A percentile compares a stretch with the other conserved stretches of the same genome.
Conservation (phyloP, 306 rosid genomes). For the Gastrolobium villosum region DNA sequence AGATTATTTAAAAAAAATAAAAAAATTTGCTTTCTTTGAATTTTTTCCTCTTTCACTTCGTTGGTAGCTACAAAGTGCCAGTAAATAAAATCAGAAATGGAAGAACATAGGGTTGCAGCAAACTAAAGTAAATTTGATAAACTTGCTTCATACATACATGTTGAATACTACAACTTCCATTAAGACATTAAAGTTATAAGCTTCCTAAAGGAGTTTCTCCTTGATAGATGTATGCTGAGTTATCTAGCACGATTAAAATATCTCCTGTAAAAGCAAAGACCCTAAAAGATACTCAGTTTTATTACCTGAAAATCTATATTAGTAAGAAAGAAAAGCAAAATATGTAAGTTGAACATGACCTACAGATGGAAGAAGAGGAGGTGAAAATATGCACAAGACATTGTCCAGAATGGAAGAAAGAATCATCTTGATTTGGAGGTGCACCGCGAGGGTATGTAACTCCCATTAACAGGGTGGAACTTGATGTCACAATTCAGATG, state of each 20-base stretch:
- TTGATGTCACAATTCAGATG: slow-evolving; percentile 68
- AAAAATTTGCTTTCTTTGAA: not conserved
- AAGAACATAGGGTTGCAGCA: slow-evolving; percentile 8
- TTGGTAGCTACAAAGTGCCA: not conserved
- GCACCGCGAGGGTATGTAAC: slow-evolving; percentile 63
- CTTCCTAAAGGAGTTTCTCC: not conserved
- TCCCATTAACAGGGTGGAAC: slow-evolving; percentile 70
- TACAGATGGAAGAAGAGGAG: slow-evolving; percentile 11
- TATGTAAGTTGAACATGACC: not conserved
- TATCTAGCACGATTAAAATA: slow-evolving; percentile 17
- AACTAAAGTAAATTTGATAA: not conserved
- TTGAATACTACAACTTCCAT: not conserved
- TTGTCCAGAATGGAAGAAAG: slow-evolving; percentile 24
- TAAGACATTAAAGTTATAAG: not conserved
- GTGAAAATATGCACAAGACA: not conserved
- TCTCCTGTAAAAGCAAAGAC: slow-evolving; percentile 10
- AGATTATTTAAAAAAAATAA: not conserved
- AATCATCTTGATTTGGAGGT: slow-evolving; percentile 71
- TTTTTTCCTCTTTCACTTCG: not conserved
- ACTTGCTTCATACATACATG: not conserved
- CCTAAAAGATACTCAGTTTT: slow-evolving; percentile 10
- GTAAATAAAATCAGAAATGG: not conserved
- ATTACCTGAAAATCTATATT: slow-evolving; percentile 36
- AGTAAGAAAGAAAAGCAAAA: not conserved
- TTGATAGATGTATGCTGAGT: not conserved